Evolutionary conservation across 768 basidiomycete genomes (phyloP).

Genomic region (Mycena rebaudengoi): DNA sequence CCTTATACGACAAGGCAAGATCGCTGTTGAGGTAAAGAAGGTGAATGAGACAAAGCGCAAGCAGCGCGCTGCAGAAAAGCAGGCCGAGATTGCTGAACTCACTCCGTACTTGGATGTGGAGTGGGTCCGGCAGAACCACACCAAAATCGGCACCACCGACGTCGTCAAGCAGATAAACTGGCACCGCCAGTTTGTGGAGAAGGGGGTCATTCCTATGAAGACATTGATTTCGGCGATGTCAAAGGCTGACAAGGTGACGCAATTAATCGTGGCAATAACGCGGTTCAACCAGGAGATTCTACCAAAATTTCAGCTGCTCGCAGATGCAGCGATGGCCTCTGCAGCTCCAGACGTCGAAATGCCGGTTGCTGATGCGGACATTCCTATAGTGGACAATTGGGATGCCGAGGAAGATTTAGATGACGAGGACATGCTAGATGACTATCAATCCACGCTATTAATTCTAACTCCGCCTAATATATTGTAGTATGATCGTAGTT

Average conservation of each 20-base stretch:
- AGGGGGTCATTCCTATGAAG: not conserved
- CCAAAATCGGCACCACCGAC: not conserved
- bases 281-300: not conserved
- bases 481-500: no score
- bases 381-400: not conserved
- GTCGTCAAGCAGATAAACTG: conserved; percentile 7
- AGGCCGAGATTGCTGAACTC: not conserved
- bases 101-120: not conserved
- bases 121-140: not conserved
- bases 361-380: not conserved
- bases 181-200: conserved; percentile 5
- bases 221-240: not conserved
- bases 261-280: not conserved
- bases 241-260: conserved; percentile 7
- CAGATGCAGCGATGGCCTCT: not conserved
- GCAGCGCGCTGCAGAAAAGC: not conserved
- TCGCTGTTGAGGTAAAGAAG: not conserved
- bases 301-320: not conserved
- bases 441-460: no score
- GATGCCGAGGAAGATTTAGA: not conserved
- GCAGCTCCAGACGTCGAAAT: not conserved
- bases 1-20: not conserved
- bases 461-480: no score
- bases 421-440: no score
- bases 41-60: not conserved